Evolutionary conservation across 371 early-diverging fungal species (phyloP).

Genomic region (Zychaea mexicana): DNA sequence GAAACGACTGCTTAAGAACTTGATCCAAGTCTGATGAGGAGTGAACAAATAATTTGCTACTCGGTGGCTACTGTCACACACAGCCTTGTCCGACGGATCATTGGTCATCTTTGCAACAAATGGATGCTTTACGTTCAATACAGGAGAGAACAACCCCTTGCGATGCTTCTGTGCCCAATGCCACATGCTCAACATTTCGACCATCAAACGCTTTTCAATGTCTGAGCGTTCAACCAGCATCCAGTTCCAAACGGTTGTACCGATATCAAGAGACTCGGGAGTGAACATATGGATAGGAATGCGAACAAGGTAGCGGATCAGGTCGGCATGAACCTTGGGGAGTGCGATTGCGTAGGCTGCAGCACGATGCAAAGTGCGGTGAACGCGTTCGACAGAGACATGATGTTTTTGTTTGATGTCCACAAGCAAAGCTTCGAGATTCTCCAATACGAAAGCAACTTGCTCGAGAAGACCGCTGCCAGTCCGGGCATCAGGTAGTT

Average conservation of each 20-base stretch:
- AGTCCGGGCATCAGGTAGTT: constrained; percentile 9
- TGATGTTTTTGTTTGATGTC: constrained; percentile 47
- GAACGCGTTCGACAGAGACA: constrained; percentile 53
- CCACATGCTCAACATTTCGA: constrained; percentile 84
- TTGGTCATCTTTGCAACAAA: constrained; percentile 92
- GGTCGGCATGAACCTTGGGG: constrained; percentile 60
- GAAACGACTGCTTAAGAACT: constrained; percentile 84
- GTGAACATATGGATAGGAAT: constrained; percentile 86
- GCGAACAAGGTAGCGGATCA: constrained; percentile 81
- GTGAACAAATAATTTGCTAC: constrained; percentile 65
- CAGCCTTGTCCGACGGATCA: constrained; percentile 82
- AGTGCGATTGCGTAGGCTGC: constrained; percentile 33
- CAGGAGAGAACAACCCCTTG: constrained; percentile 76
- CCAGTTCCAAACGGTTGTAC: constrained; percentile 87
- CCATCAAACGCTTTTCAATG: constrained; percentile 75
- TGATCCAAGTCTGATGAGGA: constrained; percentile 85
- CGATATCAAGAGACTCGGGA: constrained; percentile 76
- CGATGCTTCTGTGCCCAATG: constrained; percentile 75
- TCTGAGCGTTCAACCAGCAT: constrained; percentile 79
- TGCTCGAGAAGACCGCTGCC: constrained; percentile 33
- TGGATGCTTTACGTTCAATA: constrained; percentile 69
- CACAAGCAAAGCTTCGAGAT: constrained; percentile 32
- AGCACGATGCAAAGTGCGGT: constrained; percentile 54
- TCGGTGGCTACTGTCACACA: constrained; percentile 62
- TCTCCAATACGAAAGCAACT: constrained; percentile 40